Conservation (phyloP, 2,329 filamentous ascomycete species). For the Penicillium sp. region DNA sequence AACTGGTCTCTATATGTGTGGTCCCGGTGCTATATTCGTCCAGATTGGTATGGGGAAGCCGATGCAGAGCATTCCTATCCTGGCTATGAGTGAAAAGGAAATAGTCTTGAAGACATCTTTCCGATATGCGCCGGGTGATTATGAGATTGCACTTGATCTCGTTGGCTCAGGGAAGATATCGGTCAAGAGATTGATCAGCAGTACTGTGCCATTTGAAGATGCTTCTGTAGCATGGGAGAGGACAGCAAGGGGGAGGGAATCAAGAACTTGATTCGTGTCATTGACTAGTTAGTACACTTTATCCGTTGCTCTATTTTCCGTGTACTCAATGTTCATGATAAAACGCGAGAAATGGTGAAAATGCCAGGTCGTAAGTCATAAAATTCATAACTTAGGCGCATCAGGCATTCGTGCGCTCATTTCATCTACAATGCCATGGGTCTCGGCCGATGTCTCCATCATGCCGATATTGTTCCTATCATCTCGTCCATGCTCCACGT, state of each 20-base stretch:
- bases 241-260: neutral
- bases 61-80: neutral
- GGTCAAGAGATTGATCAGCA: neutral
- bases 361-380: neutral
- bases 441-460: constrained; percentile 2
- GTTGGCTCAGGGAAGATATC: neutral
- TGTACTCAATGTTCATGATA: neutral
- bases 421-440: constrained; percentile 1
- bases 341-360: no score
- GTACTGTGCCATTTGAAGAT: neutral
- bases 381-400: neutral
- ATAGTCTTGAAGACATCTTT: neutral
- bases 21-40: constrained; percentile 3
- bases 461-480: constrained; percentile 12
- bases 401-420: neutral
- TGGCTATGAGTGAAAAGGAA: neutral
- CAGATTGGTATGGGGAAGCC: constrained; percentile 7
- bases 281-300: no score
- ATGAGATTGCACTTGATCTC: neutral
- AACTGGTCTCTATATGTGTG: neutral
- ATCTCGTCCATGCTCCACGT: constrained; percentile 3
- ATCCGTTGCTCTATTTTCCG: no score
- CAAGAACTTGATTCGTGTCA: neutral
- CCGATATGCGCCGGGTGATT: neutral
- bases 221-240: neutral